Evolutionary conservation across 495 filamentous ascomycete genomes (phyloP), one percentile per base, ranked within the genome.

Genomic region (Penicillium subrubescens): DNA sequence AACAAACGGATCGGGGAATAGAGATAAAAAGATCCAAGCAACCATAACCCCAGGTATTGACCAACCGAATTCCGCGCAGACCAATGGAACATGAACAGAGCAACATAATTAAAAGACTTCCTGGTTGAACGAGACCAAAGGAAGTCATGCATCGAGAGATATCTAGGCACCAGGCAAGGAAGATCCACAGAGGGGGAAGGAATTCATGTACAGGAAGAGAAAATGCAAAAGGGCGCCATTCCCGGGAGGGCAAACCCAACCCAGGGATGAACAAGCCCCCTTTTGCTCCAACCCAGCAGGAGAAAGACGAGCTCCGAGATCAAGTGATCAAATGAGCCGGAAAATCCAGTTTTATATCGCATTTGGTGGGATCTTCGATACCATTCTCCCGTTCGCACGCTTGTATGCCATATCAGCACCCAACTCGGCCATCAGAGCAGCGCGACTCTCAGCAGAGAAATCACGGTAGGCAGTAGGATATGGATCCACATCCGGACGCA

Each of bases 401-500:
- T 82, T 84, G 67, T 86, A 86, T 27, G 72, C 71, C 82, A 86
- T 81, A 44, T 75, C 70, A 44, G 76, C 75, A 11, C 74, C 76
- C 15, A 75, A 60, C 35, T 79, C 77, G 33, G 71, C 67, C 58
- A 81, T 75, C 23, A 73, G 64, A 8, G 72, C 71, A 17, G 64
- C 66, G 17, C 74, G 70, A 21, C 68, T 68, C 27, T 73, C 76
- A 7, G 70, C 73, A 3, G 76, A 74, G 39, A 67, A 65, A 44
- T 77, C 69, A 17, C 73, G 77, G 39, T 71, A 67, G 0, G 57
- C 58, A 53, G 46, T 65, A 4, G 73, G 60, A 56, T 77, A 72
- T 19, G 71, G 54, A 17, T 80, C 75, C n/a, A 67, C 69, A 55
- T 78, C 75, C 10, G 82, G 82, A 25, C 85, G 82, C 77, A 81